Base-by-base conservation (phyloP, 495 filamentous ascomycete genomes). In the Polyplosphaeria fusca region DNA sequence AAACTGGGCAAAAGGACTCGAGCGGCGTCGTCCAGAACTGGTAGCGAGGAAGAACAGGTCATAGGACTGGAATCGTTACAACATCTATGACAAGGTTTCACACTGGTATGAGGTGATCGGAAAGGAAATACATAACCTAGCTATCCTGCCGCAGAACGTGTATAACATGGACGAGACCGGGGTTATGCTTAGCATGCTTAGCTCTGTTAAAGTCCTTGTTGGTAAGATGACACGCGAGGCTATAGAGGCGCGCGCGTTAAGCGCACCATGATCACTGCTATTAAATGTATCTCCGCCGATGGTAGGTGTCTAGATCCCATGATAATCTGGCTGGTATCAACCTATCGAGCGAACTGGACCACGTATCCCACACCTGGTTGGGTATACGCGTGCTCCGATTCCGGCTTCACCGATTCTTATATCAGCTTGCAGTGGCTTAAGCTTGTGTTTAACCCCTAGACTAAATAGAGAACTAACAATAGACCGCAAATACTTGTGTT, bases 81-180 rank as follows among this genome's bases (percentile, higher is more conserved):
- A 35, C n/a, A 35, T 35, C 30, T 35, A 47, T 47, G 27, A 47
- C 27, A 47, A 47, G 43, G 43, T 47, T 11, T 11, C 27, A 19
- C 4, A 47, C 43, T 47, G 18, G 43, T 47, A 24, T 47, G 18
- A 47, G 23, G 23, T 47, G 18, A 47, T 47, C 27, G 23, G 43
- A 47, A 23, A 47, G 27, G 43, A 24, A 23, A 16, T 47, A 23
- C 23, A 47, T 16, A 23, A 47, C 27, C 27, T 24, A 11, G 11
- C 43, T 47, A 47, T 47, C 43, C 19, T 47, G 27, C 13, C 18
- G 27, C 18, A 23, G 18, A 46, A 46, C 26, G 23, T 46, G 9
- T 46, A 46, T 46, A 46, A 46, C 22, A 46, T 46, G 16, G 43
- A 46, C 23, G 16, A 46, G 43, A 46, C 23, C 23, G 43, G 43